Percentiles rank a stretch among this genome's conserved stretches.
Conservation (phyloP, 176 grass and related monocot species). For the Musa itinerans region DNA sequence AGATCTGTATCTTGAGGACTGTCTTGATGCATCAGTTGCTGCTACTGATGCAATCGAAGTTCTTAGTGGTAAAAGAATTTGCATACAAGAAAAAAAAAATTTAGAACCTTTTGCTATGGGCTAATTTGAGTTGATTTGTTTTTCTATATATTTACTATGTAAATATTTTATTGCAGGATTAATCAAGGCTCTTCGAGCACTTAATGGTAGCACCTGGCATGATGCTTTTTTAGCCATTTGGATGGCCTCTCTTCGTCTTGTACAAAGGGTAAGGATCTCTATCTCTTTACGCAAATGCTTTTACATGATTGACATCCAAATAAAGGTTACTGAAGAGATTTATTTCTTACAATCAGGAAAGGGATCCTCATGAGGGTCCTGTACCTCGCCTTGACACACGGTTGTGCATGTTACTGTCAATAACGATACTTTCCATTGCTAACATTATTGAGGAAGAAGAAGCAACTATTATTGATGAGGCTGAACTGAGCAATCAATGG, state of each 20-base stretch:
- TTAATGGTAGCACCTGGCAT: slow-evolving; percentile 81
- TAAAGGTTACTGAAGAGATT: not conserved
- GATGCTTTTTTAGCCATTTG: slow-evolving; percentile 93
- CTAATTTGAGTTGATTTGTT: no score
- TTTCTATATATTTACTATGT: no score
- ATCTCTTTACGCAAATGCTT: not conserved
- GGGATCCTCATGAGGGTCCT: slow-evolving; percentile 85
- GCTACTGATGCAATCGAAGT: slow-evolving; percentile 87
- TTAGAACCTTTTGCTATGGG: not conserved
- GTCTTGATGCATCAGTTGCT: slow-evolving; percentile 75
- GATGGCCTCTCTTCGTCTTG: slow-evolving; percentile 83
- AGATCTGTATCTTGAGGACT: slow-evolving; percentile 96
- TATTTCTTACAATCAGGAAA: slow-evolving; percentile 53
- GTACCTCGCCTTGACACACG: slow-evolving; percentile 89
- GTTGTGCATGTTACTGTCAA: slow-evolving; percentile 82
- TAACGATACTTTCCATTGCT: slow-evolving; percentile 65
- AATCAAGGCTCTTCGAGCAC: slow-evolving; percentile 80
- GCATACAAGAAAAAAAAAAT: not conserved
- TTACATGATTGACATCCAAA: not conserved
- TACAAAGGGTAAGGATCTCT: slow-evolving; percentile 63
- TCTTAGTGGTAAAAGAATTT: slow-evolving; percentile 55
- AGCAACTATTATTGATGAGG: slow-evolving; percentile 27
- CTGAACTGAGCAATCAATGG: slow-evolving; percentile 26
- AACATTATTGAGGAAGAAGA: slow-evolving; percentile 76
- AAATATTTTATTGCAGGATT: slow-evolving; percentile 47